Percentiles rank a stretch among this genome's conserved stretches.
Conservation (phyloP, 176 grass and related monocot genomes). For the Aegilops bicornis region DNA sequence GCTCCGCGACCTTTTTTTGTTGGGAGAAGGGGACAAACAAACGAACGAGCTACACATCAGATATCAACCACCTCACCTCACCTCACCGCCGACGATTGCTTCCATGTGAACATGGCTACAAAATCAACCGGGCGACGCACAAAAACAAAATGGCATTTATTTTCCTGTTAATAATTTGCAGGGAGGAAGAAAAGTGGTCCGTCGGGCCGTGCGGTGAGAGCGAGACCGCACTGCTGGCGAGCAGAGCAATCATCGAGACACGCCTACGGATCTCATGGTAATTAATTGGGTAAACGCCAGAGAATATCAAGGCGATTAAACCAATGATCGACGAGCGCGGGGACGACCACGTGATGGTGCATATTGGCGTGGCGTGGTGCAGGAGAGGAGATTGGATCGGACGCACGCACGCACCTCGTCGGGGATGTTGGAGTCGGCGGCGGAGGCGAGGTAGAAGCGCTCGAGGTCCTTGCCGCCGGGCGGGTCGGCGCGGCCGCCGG, state of each 20-base stretch:
- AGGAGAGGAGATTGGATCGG: background rate
- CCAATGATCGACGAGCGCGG: too few relatives aligned
- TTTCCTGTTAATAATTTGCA: background rate
- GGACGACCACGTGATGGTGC: background rate
- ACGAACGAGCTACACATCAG: background rate
- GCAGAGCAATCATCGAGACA: too few relatives aligned
- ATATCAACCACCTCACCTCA: background rate
- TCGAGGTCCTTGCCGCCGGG: constrained; percentile 54
- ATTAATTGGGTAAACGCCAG: background rate
- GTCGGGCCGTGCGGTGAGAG: background rate
- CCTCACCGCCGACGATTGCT: background rate
- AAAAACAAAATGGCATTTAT: background rate
- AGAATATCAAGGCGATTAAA: background rate
- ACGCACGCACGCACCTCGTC: constrained; percentile 57
- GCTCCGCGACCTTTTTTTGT: constrained; percentile 58
- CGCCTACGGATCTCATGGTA: too few relatives aligned
- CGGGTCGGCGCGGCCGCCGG: constrained; percentile 35
- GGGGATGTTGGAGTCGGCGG: constrained; percentile 54
- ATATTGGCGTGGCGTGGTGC: background rate
- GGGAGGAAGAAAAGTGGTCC: background rate
- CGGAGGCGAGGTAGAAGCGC: constrained; percentile 75
- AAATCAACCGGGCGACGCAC: background rate
- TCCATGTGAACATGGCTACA: background rate
- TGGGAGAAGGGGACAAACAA: background rate
- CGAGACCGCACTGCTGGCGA: background rate